phyloP scores from a whole-genome alignment of 129 eudicot genomes.

The Tagetes erecta region DNA sequence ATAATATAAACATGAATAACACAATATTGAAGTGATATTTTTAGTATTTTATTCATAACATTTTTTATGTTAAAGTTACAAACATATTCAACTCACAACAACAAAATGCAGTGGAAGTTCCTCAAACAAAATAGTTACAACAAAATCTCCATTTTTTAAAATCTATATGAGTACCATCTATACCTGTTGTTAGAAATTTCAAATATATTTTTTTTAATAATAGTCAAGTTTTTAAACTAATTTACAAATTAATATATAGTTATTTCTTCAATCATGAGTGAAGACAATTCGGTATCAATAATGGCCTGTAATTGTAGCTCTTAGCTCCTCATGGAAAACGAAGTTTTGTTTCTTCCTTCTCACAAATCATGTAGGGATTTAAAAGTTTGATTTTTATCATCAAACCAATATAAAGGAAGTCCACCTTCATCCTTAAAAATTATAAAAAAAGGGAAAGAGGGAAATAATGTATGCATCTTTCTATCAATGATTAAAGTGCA shows the following conservation, averaged over 20 bases:
- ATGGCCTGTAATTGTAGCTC: background rate
- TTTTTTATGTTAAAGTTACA: too few relatives aligned
- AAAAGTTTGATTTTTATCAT: conserved; percentile 2
- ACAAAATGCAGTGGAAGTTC: too few relatives aligned
- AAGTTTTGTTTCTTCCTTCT: background rate
- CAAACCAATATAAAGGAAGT: conserved; percentile 16
- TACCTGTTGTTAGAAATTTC: too few relatives aligned
- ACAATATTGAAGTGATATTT: too few relatives aligned
- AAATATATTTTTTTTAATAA: background rate
- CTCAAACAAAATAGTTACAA: too few relatives aligned
- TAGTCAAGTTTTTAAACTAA: background rate
- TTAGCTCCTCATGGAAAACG: conserved; percentile 1
- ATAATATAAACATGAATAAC: too few relatives aligned
- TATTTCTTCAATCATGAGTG: background rate
- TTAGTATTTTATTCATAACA: too few relatives aligned
- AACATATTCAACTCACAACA: too few relatives aligned
- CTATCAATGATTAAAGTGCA: conserved; percentile 8
- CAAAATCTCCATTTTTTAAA: too few relatives aligned
- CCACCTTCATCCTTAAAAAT: background rate
- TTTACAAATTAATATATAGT: background rate
- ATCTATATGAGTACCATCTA: too few relatives aligned
- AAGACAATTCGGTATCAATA: background rate
- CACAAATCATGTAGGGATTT: background rate
- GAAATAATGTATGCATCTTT: conserved; percentile 25
- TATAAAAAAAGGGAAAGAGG: background rate